A percentile compares a stretch with the other conserved stretches of the same genome.
These are phyloP conservation scores for Penicillium italicum DNA, from an alignment of 2,329 filamentous ascomycete species.

Conservation along the genomic window DNA sequence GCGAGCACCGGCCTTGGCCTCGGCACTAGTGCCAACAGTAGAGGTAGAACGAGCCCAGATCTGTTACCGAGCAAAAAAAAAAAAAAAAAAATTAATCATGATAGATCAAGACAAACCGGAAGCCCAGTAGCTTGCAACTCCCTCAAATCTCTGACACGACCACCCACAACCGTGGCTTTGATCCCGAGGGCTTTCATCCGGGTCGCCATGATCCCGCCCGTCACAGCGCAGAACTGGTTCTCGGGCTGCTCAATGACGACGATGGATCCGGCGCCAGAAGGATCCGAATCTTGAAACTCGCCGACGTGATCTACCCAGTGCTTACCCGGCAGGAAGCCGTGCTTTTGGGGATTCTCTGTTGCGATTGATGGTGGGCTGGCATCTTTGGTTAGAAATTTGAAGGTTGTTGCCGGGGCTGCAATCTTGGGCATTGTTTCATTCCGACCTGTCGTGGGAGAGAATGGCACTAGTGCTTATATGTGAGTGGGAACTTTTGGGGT, in stretches of 20 bases:
- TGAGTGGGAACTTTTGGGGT: constrained; percentile 5
- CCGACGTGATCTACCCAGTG: constrained; percentile 65
- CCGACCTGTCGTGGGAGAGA: constrained; percentile 32
- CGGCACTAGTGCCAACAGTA: constrained; percentile 46
- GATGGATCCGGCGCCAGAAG: constrained; percentile 54
- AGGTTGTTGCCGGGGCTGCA: constrained; percentile 44
- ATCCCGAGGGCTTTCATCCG: constrained; percentile 63
- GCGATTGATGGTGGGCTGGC: constrained; percentile 38
- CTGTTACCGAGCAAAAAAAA: constrained; percentile 27
- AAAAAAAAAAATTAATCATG: too few species aligned
- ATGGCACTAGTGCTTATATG: constrained; percentile 28
- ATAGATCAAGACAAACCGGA: constrained; percentile 44
- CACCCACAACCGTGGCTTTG: constrained; percentile 62
- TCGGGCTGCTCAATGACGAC: constrained; percentile 64
- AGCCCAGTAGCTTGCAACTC: constrained; percentile 56
- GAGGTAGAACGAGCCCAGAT: constrained; percentile 45
- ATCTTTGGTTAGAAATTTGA: constrained; percentile 57
- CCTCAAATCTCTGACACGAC: constrained; percentile 63
- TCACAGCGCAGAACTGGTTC: constrained; percentile 64
- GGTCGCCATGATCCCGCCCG: constrained; percentile 73
- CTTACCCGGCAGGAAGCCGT: constrained; percentile 56
- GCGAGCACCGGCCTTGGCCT: constrained; percentile 41
- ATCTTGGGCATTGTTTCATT: constrained; percentile 32
- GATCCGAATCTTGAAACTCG: constrained; percentile 16
- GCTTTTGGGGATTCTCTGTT: constrained; percentile 19